Base-by-base conservation (phyloP, 352 stramenopile genomes). In the Thalassiosira exigua region DNA sequence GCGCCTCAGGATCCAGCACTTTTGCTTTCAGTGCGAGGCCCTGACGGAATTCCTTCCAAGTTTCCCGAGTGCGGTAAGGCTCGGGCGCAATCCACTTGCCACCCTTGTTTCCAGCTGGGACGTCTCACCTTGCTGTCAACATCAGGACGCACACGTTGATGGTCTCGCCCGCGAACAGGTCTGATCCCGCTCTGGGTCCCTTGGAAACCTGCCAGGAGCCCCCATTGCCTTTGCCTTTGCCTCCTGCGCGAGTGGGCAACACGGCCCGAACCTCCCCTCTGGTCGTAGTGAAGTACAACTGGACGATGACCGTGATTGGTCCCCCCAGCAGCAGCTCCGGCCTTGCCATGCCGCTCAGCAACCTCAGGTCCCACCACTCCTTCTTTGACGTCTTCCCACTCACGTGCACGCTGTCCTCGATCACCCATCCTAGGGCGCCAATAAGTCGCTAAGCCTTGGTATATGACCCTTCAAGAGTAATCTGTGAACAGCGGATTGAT, bases 401-500 rank as follows among this genome's bases (percentile, higher is more conserved):
- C 1, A 85, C 77, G 75, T 85, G 77, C 33, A 72, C n/a, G 19
- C 54, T 46, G 4, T 61, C 29, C 5, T 53, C 68, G 17, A 24
- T 44, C n/a, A 11, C 44, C 2, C n/a, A n/a, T n/a, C n/a, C n/a
- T n/a, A n/a, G 21, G 48, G 36, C 32, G 36, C 50, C 1, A 85
- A 33, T 39, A 78, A 85, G 17, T n/a, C 30, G 17, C 79, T 57
- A 74, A 87, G 0, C 79, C 79, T 4, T 75, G 54, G 62, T 87
- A 87, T n/a, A 61, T 79, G 21, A 84, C 79, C 21, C 79, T 50
- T 39, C 81, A 69, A 14, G 74, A 58, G 66, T 70, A 87, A 52
- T 84, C 79, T 2, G 79, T 87, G 7, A 87, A 72, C 3, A 75
- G 74, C 51, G 79, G 79, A 74, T 87, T 75, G 59, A 84, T 56